A percentile compares a stretch with the other conserved stretches of the same genome.
phyloP scores from a whole-genome alignment of 139 green algal species.

The Yamagishiella unicocca region DNA sequence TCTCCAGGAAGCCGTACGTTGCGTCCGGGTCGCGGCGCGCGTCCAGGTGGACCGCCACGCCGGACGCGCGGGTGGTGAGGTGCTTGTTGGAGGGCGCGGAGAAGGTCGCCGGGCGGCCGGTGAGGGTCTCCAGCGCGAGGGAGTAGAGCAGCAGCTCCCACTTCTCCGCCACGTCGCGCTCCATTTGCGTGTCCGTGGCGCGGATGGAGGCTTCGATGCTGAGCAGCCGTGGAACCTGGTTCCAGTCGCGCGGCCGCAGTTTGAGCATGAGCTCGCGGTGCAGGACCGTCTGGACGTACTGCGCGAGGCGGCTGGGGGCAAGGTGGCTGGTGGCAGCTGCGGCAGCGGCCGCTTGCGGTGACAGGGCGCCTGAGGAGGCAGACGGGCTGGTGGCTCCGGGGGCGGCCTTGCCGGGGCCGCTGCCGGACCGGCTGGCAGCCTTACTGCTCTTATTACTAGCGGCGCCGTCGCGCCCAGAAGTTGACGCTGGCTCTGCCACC shows the following conservation, averaged over 20 bases:
- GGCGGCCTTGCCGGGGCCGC: not conserved
- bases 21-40: not conserved
- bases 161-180: slow-evolving; percentile 31
- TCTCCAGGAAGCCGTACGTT: slow-evolving; percentile 53
- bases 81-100: not conserved
- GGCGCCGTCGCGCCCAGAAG: not conserved
- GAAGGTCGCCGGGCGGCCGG: slow-evolving; percentile 13
- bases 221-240: slow-evolving; percentile 17
- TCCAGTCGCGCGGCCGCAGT: slow-evolving; percentile 1
- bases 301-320: not conserved
- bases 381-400: not conserved
- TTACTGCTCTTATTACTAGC: not conserved
- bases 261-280: slow-evolving; percentile 49
- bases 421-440: not conserved
- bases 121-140: slow-evolving; percentile 47
- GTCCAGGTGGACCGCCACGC: slow-evolving; percentile 44
- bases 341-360: not conserved
- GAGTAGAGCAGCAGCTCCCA: slow-evolving; percentile 48
- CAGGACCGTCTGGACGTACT: slow-evolving; percentile 6
- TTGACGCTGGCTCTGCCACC: not conserved
- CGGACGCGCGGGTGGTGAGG: not conserved
- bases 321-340: slow-evolving; percentile 11
- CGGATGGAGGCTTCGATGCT: slow-evolving; percentile 24
- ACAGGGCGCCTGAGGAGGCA: not conserved
- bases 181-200: slow-evolving; percentile 28